A percentile compares a stretch with the other conserved stretches of the same genome.
phyloP scores from a whole-genome alignment of 2,329 filamentous ascomycete genomes.

The Calonectria naviculata region DNA sequence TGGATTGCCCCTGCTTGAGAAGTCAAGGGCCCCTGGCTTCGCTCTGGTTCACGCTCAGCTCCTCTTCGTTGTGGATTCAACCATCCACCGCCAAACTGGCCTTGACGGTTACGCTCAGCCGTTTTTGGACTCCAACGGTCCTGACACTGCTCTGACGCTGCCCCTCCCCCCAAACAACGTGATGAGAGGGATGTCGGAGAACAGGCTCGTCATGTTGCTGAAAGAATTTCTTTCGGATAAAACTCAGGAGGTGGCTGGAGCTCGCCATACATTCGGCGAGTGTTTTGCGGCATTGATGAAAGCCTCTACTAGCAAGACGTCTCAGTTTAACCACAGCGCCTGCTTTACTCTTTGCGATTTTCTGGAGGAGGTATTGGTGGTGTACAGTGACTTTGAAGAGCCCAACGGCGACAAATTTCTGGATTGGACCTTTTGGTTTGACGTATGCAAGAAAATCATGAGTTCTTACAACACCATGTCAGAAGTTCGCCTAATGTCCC shows the following conservation, averaged over 20 bases:
- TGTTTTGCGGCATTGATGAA: slow-evolving; percentile 80
- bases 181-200: slow-evolving; percentile 87
- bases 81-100: slow-evolving; percentile 79
- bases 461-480: slow-evolving; percentile 90
- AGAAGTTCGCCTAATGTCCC: slow-evolving; percentile 85
- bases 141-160: slow-evolving; percentile 75
- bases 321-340: slow-evolving; percentile 82
- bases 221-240: slow-evolving; percentile 78
- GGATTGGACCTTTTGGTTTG: slow-evolving; percentile 88
- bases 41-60: slow-evolving; percentile 86
- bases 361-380: slow-evolving; percentile 81
- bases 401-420: slow-evolving; percentile 61
- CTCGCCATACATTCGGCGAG: slow-evolving; percentile 78
- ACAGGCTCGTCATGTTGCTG: slow-evolving; percentile 83
- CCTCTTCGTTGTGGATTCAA: slow-evolving; percentile 82
- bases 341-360: slow-evolving; percentile 95
- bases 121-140: slow-evolving; percentile 58
- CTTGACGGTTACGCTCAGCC: slow-evolving; percentile 58
- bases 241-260: slow-evolving; percentile 49
- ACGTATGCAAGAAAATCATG: slow-evolving; percentile 82
- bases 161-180: slow-evolving; percentile 75
- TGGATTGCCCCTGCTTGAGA: slow-evolving; percentile 63
- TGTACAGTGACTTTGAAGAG: slow-evolving; percentile 63
- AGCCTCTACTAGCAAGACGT: slow-evolving; percentile 79
- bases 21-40: slow-evolving; percentile 78